Conservation (phyloP, 805 yeast genomes). For the Saturnispora saitoi region DNA sequence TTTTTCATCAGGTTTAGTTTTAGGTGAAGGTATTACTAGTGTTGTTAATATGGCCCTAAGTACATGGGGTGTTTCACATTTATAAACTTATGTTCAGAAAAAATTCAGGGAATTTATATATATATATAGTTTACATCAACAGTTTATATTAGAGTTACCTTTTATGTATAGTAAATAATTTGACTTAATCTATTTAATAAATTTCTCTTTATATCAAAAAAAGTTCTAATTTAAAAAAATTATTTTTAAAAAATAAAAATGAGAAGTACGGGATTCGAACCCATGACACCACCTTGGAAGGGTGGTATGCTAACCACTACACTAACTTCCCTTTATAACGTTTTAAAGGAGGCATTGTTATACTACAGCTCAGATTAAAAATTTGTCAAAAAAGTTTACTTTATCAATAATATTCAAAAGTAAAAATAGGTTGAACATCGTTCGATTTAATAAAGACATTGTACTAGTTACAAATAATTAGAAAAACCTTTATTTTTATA, state of each 20-base stretch:
- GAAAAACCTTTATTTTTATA: too few relatives aligned
- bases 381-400: too few relatives aligned
- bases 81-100: conserved; percentile 19
- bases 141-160: too few relatives aligned
- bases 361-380: too few relatives aligned
- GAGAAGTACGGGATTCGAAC: conserved; percentile 92
- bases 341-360: too few relatives aligned
- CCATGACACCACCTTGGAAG: conserved; percentile 93
- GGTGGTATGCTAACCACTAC: conserved; percentile 89
- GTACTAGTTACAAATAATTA: too few relatives aligned
- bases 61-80: conserved; percentile 56
- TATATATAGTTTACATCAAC: too few relatives aligned
- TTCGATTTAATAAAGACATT: too few relatives aligned
- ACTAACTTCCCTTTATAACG: conserved; percentile 77
- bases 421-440: too few relatives aligned
- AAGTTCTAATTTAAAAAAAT: neutral
- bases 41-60: conserved; percentile 74
- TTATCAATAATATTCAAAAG: too few relatives aligned
- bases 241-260: conserved; percentile 16
- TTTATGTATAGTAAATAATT: too few relatives aligned
- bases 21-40: conserved; percentile 91
- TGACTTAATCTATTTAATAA: neutral
- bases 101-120: neutral
- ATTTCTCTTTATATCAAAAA: neutral
- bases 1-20: conserved; percentile 81